A percentile compares a stretch with the other conserved stretches of the same genome.
Evolutionary conservation across 1,139 yeast species (phyloP).

Genomic region (Pneumocystis wakefieldiae): DNA sequence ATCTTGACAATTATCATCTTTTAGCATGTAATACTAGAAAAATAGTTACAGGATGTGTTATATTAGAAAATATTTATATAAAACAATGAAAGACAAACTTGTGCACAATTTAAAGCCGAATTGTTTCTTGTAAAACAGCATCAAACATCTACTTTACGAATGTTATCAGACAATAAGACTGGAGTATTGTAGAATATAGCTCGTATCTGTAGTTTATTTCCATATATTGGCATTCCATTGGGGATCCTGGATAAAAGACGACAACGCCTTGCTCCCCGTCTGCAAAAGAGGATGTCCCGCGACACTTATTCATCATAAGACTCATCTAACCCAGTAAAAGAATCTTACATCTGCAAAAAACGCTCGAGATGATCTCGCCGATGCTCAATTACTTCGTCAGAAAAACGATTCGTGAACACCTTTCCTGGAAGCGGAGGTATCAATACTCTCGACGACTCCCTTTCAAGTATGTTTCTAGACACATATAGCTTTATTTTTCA

Average conservation of each 20-base stretch:
- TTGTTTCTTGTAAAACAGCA: too few species aligned
- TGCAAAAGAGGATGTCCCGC: conserved; percentile 91
- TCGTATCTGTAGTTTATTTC: neutral
- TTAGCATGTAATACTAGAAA: too few species aligned
- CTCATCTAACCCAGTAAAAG: neutral
- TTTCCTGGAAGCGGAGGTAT: conserved; percentile 87
- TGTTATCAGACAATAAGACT: too few species aligned
- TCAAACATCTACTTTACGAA: too few species aligned
- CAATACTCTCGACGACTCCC: conserved; percentile 60
- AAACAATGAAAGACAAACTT: too few species aligned
- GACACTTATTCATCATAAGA: conserved; percentile 29
- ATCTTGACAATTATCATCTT: too few species aligned
- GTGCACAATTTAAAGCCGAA: too few species aligned
- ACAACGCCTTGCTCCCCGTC: conserved; percentile 70
- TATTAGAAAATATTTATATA: too few species aligned
- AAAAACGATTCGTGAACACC: conserved; percentile 56
- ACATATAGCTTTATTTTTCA: neutral
- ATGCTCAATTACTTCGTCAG: conserved; percentile 69
- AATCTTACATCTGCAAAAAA: conserved; percentile 41
- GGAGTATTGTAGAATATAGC: neutral
- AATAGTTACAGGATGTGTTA: too few species aligned
- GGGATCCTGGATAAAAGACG: conserved; percentile 79
- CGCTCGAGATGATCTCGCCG: conserved; percentile 73
- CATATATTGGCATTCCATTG: conserved; percentile 40
- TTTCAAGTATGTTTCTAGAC: conserved; percentile 48